These are phyloP conservation scores for Acacia concinna DNA, from an alignment of 331 rosid species.

Conservation along the genomic window DNA sequence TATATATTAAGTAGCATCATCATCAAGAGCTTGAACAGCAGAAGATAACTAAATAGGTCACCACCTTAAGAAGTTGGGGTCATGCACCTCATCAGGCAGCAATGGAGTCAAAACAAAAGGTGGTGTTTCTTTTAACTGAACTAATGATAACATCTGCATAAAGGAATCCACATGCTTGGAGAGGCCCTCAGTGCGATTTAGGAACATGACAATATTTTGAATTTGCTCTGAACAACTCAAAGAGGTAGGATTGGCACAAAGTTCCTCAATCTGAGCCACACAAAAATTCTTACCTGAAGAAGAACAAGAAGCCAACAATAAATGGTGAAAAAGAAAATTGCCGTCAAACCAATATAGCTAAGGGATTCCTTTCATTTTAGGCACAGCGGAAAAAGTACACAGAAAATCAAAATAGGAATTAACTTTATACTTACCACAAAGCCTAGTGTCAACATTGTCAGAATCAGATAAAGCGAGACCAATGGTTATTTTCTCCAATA, in stretches of 20 bases:
- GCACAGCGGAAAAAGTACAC: conserved; percentile 1
- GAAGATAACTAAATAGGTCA: conserved; percentile 20
- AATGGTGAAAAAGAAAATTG: not conserved
- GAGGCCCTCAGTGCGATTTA: conserved; percentile 79
- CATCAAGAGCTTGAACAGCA: conserved; percentile 26
- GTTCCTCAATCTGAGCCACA: conserved; percentile 76
- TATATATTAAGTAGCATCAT: conserved; percentile 1
- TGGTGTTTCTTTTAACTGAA: conserved; percentile 65
- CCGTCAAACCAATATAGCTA: not conserved
- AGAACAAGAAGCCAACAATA: conserved; percentile 8
- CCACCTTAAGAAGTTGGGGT: conserved; percentile 72
- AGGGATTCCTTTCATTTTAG: conserved; percentile 7
- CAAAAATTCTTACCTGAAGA: conserved; percentile 80
- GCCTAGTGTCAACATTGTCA: conserved; percentile 71
- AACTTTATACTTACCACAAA: conserved; percentile 56
- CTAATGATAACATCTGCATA: conserved; percentile 85
- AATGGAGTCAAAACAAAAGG: conserved; percentile 66
- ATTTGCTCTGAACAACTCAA: conserved; percentile 65
- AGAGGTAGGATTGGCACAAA: conserved; percentile 63
- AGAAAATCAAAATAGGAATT: conserved; percentile 18
- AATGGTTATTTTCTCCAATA: conserved; percentile 68
- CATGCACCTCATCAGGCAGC: conserved; percentile 76
- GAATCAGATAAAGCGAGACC: conserved; percentile 92
- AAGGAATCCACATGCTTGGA: conserved; percentile 91
- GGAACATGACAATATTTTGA: conserved; percentile 72